Base-by-base conservation (phyloP, 257 asterid genomes). In the Gardenia jasminoides region DNA sequence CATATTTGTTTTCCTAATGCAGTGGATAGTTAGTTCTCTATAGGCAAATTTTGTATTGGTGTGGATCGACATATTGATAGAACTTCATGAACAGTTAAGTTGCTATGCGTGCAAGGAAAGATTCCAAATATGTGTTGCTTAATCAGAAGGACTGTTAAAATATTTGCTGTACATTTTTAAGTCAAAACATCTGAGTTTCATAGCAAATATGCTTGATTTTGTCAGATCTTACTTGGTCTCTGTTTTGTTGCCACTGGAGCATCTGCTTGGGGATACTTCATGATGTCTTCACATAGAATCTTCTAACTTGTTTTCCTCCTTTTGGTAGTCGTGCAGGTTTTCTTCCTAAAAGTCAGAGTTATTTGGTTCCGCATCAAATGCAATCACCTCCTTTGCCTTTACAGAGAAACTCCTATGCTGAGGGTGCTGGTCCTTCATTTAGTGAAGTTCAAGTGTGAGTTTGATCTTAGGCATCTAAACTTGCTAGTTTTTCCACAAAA, bases 371-470 rank as follows among this genome's bases (percentile, higher is more conserved):
- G 59, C 69, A 76, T 70, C 90, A 80, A 86, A 87, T 74, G 59
- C 89, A 74, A 61, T 76, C 84, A 52, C 83, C 91, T 79, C 88
- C 88, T 19, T 56, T 59, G 79, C 78, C 73, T 79, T 87, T 73
- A 67, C 92, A 82, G 84, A 86, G 88, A 73, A 88, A 80, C 80
- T 75, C 56, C 50, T 81, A 80, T 82, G 82, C 36, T 65, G 85
- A 79, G 65, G 92, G 79, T 47, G 84, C 75, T 78, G 79, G 66
- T 79, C 89, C 68, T 74, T 72, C 88, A 65, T 86, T 77, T 28
- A 76, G 79, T 58, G 88, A 72, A 70, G 77, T 83, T 87, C 92
- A 83, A 52, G 86, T 52, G 95, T 94, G 85, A 87, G 91, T 90
- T 84, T 56, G 70, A 56, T 79, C 50, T 74, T 75, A 54, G 12